phyloP scores from a whole-genome alignment of 2,329 filamentous ascomycete species.

The Nannizziopsis barbatae region DNA sequence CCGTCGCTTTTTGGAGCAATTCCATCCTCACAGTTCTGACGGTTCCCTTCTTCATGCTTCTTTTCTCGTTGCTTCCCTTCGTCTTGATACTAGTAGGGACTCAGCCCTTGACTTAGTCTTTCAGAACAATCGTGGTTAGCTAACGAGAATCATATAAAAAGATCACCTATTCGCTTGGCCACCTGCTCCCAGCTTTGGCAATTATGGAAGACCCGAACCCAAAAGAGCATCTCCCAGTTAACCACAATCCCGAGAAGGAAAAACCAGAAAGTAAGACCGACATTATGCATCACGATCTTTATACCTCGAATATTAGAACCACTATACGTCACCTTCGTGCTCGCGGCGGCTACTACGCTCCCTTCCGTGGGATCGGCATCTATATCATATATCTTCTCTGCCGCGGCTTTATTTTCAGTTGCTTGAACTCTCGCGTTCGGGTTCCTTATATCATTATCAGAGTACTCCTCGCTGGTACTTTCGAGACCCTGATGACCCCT shows the following conservation, averaged over 20 bases:
- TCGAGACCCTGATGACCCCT: constrained; percentile 53
- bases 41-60: no score
- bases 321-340: constrained; percentile 52
- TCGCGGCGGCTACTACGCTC: constrained; percentile 52
- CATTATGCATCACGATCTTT: constrained; percentile 41
- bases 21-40: no score
- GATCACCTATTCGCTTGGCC: constrained; percentile 48
- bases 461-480: constrained; percentile 45
- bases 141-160: constrained; percentile 13
- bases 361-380: constrained; percentile 56
- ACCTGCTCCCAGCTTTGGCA: constrained; percentile 50
- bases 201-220: constrained; percentile 52
- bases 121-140: no score
- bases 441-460: constrained; percentile 33
- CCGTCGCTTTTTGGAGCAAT: no score
- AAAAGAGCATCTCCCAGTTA: constrained; percentile 43
- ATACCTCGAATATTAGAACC: constrained; percentile 50
- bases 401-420: constrained; percentile 37
- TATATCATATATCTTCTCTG: constrained; percentile 40
- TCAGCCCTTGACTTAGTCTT: no score
- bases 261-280: constrained; percentile 32
- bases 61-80: no score
- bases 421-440: constrained; percentile 34
- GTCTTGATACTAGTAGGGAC: no score
- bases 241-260: constrained; percentile 24